These are phyloP conservation scores for Termitomyces sp. DNA, from an alignment of 768 basidiomycete genomes.

Conservation along the genomic window DNA sequence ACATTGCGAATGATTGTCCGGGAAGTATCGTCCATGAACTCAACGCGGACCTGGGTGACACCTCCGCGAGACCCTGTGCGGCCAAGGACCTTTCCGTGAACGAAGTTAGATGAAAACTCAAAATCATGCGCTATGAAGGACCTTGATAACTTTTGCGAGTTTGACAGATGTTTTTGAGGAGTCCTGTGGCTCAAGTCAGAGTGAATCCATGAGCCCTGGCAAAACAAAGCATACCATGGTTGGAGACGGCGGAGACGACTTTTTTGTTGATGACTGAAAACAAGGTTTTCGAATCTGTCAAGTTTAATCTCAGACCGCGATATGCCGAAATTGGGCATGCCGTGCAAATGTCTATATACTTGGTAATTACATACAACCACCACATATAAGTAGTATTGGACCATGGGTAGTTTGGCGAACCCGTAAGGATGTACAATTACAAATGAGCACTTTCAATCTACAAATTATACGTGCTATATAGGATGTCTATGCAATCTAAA, in stretches of 20 bases:
- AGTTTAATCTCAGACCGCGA: constrained; percentile 13
- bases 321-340: constrained; percentile 1
- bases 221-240: constrained; percentile 25
- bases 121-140: constrained; percentile 20
- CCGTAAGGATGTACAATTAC: background rate
- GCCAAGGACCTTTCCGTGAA: constrained; percentile 74
- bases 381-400: no score
- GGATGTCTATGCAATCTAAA: background rate
- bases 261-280: constrained; percentile 16
- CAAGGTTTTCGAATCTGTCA: constrained; percentile 14
- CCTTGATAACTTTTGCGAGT: constrained; percentile 97
- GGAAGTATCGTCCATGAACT: constrained; percentile 96
- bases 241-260: constrained; percentile 6
- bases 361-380: no score
- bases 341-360: no score
- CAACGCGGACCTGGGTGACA: constrained; percentile 98
- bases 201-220: background rate
- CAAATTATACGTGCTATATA: background rate
- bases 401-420: background rate
- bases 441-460: background rate
- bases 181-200: constrained; percentile 39
- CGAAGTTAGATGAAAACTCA: background rate
- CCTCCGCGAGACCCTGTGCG: constrained; percentile 98
- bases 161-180: constrained; percentile 91
- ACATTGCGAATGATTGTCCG: constrained; percentile 99